Percentiles rank a stretch among this genome's conserved stretches.
Evolutionary conservation across 345 rosid genomes (phyloP).

Genomic region (Diplotaxis tenuifolia): DNA sequence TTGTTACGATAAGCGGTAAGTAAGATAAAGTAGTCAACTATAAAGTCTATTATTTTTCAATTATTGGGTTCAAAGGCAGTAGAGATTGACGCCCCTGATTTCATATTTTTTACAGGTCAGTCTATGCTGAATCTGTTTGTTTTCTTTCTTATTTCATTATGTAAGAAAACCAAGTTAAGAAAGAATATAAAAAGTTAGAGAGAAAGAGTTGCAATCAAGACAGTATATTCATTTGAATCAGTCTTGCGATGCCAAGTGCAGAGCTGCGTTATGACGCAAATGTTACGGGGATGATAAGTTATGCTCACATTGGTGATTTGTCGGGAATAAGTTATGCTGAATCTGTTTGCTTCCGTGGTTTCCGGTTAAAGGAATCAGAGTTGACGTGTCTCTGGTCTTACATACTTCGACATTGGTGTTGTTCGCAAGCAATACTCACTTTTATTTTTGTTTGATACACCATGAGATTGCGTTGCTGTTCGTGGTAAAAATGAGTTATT

Average conservation of each 20-base stretch:
- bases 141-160: neutral
- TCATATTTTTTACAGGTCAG: neutral
- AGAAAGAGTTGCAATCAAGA: slow-evolving; percentile 69
- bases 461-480: slow-evolving; percentile 64
- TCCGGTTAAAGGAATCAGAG: slow-evolving; percentile 70
- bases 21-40: neutral
- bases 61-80: neutral
- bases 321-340: slow-evolving; percentile 71
- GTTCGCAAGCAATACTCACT: slow-evolving; percentile 70
- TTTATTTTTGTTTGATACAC: slow-evolving; percentile 74
- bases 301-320: slow-evolving; percentile 58
- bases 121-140: neutral
- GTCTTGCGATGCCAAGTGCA: slow-evolving; percentile 83
- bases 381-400: slow-evolving; percentile 79
- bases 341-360: slow-evolving; percentile 49
- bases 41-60: neutral
- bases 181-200: slow-evolving; percentile 47
- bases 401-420: slow-evolving; percentile 83
- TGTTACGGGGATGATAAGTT: slow-evolving; percentile 61
- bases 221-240: slow-evolving; percentile 68
- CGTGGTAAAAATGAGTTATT: slow-evolving; percentile 15
- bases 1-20: neutral
- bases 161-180: slow-evolving; percentile 29
- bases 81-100: neutral
- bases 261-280: slow-evolving; percentile 73